Percentiles rank a stretch among this genome's conserved stretches.
Conservation (phyloP, 257 asterid genomes). For the Nicotiana otophora region DNA sequence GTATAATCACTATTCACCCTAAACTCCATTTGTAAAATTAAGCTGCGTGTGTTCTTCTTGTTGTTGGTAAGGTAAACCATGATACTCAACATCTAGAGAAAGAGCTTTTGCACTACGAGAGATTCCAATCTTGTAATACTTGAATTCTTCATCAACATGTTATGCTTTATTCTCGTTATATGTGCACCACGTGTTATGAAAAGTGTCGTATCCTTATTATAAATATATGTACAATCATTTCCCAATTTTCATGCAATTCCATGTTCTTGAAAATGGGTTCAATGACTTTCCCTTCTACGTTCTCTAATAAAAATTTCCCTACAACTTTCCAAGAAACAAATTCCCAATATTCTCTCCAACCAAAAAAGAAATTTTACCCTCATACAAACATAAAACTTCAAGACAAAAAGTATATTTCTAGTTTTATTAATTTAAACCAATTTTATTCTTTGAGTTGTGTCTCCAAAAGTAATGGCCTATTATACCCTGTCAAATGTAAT, state of each 20-base stretch:
- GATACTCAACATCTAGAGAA: too few species aligned
- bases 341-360: constrained; percentile 9
- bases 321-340: constrained; percentile 12
- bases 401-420: neutral
- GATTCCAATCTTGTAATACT: neutral
- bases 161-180: neutral
- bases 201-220: neutral
- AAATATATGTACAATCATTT: neutral
- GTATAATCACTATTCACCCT: too few species aligned
- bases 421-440: neutral
- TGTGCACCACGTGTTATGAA: neutral
- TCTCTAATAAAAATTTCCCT: neutral
- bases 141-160: neutral
- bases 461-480: constrained; percentile 5
- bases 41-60: too few species aligned
- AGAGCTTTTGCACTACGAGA: too few species aligned
- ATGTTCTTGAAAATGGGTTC: constrained; percentile 17
- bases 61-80: too few species aligned
- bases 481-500: constrained; percentile 19
- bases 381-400: neutral
- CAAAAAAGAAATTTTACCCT: neutral
- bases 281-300: neutral
- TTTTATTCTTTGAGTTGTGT: constrained; percentile 7
- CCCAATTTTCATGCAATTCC: neutral
- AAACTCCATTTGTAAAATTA: too few species aligned